Conservation (phyloP, 306 rosid species). For the Gastrolobium villosum region DNA sequence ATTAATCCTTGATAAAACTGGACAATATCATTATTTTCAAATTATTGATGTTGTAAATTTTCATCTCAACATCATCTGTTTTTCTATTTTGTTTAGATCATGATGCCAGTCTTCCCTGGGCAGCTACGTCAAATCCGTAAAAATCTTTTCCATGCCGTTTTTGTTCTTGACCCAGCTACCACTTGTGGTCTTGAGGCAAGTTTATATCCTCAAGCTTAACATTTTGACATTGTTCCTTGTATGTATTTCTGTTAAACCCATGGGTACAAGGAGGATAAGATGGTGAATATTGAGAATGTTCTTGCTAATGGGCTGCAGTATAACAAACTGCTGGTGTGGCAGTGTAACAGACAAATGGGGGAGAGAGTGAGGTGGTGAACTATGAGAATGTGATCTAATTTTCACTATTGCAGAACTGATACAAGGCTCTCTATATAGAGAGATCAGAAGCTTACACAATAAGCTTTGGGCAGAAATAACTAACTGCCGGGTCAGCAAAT, state of each 20-base stretch:
- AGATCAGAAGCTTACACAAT: too few species aligned
- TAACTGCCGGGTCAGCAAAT: too few species aligned
- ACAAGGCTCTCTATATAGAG: too few species aligned
- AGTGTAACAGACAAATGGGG: too few species aligned
- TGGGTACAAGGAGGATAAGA: not conserved
- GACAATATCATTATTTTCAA: conserved; percentile 33
- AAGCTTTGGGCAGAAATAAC: too few species aligned
- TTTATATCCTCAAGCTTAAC: conserved; percentile 47
- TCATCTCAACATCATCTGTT: conserved; percentile 3
- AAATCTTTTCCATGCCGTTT: conserved; percentile 92
- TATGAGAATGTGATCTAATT: too few species aligned
- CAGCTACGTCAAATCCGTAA: conserved; percentile 95
- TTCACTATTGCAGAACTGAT: too few species aligned
- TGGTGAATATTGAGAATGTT: not conserved
- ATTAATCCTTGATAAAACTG: conserved; percentile 34
- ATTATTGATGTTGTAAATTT: conserved; percentile 13
- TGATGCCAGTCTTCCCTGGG: conserved; percentile 99
- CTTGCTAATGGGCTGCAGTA: not conserved
- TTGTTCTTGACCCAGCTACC: conserved; percentile 89
- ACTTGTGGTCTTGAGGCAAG: conserved; percentile 88
- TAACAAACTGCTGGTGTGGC: not conserved
- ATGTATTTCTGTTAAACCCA: conserved; percentile 31
- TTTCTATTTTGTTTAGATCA: conserved; percentile 63
- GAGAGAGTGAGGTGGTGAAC: too few species aligned
- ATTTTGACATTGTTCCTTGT: conserved; percentile 34